Evolutionary conservation across 2,329 filamentous ascomycete species (phyloP).

Genomic region (Daldinia sp.): DNA sequence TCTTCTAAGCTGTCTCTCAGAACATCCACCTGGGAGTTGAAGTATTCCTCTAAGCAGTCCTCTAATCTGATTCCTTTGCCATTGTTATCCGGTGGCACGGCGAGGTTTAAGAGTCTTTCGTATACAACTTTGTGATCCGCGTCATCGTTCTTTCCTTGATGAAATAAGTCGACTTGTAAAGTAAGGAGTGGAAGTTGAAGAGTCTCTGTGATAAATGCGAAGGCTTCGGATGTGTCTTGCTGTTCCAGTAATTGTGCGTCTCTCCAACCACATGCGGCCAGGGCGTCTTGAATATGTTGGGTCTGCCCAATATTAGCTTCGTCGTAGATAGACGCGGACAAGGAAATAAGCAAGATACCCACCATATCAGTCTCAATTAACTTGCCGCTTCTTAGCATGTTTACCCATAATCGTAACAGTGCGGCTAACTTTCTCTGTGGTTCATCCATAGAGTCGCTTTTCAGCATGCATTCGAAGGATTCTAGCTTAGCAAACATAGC

Average conservation of each 20-base stretch:
- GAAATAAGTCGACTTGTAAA: constrained; percentile 92
- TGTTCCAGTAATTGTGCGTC: constrained; percentile 81
- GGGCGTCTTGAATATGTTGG: constrained; percentile 79
- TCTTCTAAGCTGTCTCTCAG: constrained; percentile 73
- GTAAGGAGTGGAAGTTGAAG: constrained; percentile 87
- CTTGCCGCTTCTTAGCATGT: constrained; percentile 84
- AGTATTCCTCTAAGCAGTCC: constrained; percentile 91
- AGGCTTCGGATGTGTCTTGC: constrained; percentile 95
- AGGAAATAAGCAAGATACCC: constrained; percentile 44
- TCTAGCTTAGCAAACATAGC: constrained; percentile 93
- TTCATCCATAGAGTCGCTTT: constrained; percentile 78
- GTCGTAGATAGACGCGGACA: background rate
- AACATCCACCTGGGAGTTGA: constrained; percentile 93
- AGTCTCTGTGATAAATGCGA: constrained; percentile 91
- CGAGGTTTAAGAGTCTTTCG: constrained; percentile 88
- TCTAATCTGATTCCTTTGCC: constrained; percentile 80
- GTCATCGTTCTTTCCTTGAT: constrained; percentile 82
- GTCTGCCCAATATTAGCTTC: constrained; percentile 63
- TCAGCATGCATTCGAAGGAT: constrained; percentile 92
- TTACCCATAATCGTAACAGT: constrained; percentile 88
- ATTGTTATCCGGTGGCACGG: constrained; percentile 79
- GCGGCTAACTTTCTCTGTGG: constrained; percentile 76
- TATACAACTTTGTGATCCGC: constrained; percentile 97
- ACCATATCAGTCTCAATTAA: constrained; percentile 88
- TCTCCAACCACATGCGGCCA: constrained; percentile 88